phyloP scores from a whole-genome alignment of 2,329 filamentous ascomycete genomes.

The Canariomyces notabilis region DNA sequence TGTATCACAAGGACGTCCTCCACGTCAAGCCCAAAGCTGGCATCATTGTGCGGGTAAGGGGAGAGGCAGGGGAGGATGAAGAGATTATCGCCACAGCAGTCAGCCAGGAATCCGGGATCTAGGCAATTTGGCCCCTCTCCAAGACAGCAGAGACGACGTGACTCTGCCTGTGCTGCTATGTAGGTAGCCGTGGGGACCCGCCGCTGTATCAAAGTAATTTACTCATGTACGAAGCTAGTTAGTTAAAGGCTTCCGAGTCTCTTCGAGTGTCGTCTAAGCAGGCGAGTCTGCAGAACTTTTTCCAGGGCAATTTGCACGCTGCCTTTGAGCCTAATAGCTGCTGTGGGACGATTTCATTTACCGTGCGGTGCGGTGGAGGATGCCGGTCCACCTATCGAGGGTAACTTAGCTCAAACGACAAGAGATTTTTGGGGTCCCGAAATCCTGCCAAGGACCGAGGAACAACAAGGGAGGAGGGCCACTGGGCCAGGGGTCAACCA shows the following conservation, averaged over 20 bases:
- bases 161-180: too few species aligned
- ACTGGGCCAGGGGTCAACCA: constrained; percentile 13
- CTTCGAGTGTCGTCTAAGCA: too few species aligned
- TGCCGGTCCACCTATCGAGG: constrained; percentile 13
- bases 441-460: constrained; percentile 15
- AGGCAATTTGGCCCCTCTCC: constrained; percentile 16
- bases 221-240: too few species aligned
- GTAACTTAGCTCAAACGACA: not conserved
- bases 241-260: too few species aligned
- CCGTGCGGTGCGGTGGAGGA: constrained; percentile 5
- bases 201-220: too few species aligned
- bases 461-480: constrained; percentile 17
- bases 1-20: constrained; percentile 16
- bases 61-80: constrained; percentile 8
- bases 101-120: constrained; percentile 13
- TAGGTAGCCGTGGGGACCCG: too few species aligned
- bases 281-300: not conserved
- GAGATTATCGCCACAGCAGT: not conserved
- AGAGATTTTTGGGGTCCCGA: not conserved
- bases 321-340: constrained; percentile 20
- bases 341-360: constrained; percentile 21
- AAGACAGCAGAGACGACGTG: constrained; percentile 14
- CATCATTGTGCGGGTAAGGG: constrained; percentile 10
- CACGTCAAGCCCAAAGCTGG: constrained; percentile 17
- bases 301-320: constrained; percentile 16